Conservation (phyloP, 176 grass and related monocot genomes). For the Oryza coarctata region DNA sequence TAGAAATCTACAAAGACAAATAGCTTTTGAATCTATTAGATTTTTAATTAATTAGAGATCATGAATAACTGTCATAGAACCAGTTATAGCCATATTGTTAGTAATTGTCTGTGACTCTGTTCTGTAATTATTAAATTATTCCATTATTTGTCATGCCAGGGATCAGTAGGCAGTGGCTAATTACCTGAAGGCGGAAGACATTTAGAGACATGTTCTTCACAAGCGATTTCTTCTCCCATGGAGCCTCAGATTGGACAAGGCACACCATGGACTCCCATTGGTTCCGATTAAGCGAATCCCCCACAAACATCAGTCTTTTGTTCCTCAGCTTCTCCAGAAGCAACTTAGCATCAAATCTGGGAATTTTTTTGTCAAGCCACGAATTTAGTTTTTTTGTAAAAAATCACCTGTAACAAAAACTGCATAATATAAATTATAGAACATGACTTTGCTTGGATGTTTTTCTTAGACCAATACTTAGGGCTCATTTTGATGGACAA, state of each 20-base stretch:
- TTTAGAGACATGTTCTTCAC: slow-evolving; percentile 72
- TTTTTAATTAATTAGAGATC: neutral
- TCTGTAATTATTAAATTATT: neutral
- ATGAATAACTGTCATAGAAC: neutral
- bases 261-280: slow-evolving; percentile 90
- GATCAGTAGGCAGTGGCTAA: neutral
- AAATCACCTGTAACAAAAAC: neutral
- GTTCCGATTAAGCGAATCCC: slow-evolving; percentile 72
- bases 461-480: neutral
- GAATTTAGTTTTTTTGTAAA: slow-evolving; percentile 10
- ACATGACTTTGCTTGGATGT: too few species aligned
- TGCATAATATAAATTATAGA: neutral
- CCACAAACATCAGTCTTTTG: slow-evolving; percentile 79
- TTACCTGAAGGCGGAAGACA: slow-evolving; percentile 63
- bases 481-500: neutral
- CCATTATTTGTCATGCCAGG: neutral
- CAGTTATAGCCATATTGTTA: slow-evolving; percentile 7
- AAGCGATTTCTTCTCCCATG: slow-evolving; percentile 57
- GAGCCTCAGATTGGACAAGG: slow-evolving; percentile 59
- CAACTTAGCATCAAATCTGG: slow-evolving; percentile 56
- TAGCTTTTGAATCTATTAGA: neutral
- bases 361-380: neutral
- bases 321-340: slow-evolving; percentile 63
- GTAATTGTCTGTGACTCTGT: neutral
- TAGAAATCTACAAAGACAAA: neutral